Evolutionary conservation across 305 asterid genomes (phyloP).

Genomic region (Andrographis paniculata): DNA sequence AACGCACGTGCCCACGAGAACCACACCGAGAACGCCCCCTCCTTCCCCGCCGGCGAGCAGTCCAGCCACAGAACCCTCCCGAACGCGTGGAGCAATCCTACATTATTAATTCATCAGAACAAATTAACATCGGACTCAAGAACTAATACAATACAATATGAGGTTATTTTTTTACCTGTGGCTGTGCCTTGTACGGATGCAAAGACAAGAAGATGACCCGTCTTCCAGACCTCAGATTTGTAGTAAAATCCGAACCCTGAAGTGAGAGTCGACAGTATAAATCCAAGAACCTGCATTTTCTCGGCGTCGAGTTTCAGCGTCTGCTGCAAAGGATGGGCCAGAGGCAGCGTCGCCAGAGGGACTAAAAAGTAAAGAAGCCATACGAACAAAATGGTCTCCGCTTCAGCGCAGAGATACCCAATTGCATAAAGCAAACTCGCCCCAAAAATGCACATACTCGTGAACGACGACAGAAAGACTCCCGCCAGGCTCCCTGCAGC

Average conservation of each 20-base stretch:
- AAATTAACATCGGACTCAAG: too few species aligned
- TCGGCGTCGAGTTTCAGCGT: constrained; percentile 58
- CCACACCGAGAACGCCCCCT: constrained; percentile 84
- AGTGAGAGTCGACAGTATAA: constrained; percentile 45
- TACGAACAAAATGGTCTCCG: constrained; percentile 32
- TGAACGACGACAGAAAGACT: constrained; percentile 66
- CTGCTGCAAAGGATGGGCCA: constrained; percentile 57
- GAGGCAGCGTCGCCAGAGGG: constrained; percentile 70
- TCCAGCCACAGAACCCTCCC: constrained; percentile 81
- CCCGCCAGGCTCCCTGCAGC: constrained; percentile 75
- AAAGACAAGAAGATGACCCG: constrained; percentile 37
- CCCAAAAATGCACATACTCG: constrained; percentile 71
- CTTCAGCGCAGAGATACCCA: constrained; percentile 46
- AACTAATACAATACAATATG: too few species aligned
- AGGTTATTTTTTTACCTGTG: too few species aligned
- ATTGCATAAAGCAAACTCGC: constrained; percentile 51
- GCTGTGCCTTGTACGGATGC: constrained; percentile 67
- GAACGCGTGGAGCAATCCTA: constrained; percentile 69
- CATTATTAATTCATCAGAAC: too few species aligned
- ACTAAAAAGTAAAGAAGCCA: constrained; percentile 68
- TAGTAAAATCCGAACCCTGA: constrained; percentile 78
- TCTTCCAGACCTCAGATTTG: constrained; percentile 40
- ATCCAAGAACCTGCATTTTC: constrained; percentile 84
- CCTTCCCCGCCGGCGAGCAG: constrained; percentile 83
- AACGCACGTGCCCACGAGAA: constrained; percentile 69